Evolutionary conservation across 2,329 filamentous ascomycete species (phyloP).

Genomic region (Huntiella omanensis): DNA sequence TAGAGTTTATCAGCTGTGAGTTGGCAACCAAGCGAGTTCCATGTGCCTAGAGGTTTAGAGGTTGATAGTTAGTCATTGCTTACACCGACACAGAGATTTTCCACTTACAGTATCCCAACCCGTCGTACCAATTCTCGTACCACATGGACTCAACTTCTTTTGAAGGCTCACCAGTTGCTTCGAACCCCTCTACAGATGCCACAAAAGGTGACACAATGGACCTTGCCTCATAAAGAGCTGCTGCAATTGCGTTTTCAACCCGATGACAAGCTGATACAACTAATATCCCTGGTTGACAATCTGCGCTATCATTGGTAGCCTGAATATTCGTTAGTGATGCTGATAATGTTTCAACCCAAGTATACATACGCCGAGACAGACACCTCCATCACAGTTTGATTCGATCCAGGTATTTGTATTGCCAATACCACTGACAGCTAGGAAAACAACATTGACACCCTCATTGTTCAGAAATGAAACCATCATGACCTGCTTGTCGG

Average conservation of each 20-base stretch:
- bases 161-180: constrained; percentile 12
- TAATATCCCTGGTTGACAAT: constrained; percentile 37
- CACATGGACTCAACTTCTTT: constrained; percentile 41
- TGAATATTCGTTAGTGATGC: constrained; percentile 16
- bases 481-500: constrained; percentile 62
- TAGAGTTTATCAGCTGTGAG: constrained; percentile 68
- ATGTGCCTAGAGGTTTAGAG: constrained; percentile 39
- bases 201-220: constrained; percentile 19
- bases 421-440: constrained; percentile 58
- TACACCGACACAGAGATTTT: neutral
- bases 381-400: constrained; percentile 42
- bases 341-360: neutral
- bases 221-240: constrained; percentile 76
- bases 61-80: neutral
- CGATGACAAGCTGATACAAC: constrained; percentile 52
- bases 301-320: constrained; percentile 47
- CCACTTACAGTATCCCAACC: constrained; percentile 62
- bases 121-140: constrained; percentile 81
- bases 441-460: constrained; percentile 57
- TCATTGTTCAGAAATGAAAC: constrained; percentile 56
- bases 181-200: neutral
- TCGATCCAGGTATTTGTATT: constrained; percentile 52
- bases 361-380: constrained; percentile 44
- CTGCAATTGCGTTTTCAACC: constrained; percentile 60
- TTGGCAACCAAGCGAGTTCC: constrained; percentile 77